Base-by-base conservation (phyloP, 2,329 filamentous ascomycete species). In the Fonsecaea pedrosoi region DNA sequence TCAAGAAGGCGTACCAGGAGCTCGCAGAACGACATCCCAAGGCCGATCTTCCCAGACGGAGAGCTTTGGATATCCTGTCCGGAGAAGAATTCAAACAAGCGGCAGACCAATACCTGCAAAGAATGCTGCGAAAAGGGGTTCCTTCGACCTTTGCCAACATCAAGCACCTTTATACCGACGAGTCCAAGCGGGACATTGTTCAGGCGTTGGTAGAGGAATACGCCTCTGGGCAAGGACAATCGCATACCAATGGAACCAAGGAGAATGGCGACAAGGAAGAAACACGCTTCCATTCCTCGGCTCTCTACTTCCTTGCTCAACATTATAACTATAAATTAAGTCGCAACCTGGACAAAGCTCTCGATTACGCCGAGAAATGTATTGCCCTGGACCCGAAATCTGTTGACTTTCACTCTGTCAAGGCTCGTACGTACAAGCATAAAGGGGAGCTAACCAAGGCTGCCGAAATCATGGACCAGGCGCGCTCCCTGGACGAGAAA, bases 71-170 rank as follows among this genome's bases (percentile, higher is more conserved):
- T 75, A 97, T 98, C 77, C 80, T 98, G 58, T 85, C 89, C 71
- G 92, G 92, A 4, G 89, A 96, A 53, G 88, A 89, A 4, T 99
- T 99, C 81, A 86, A 86, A 75, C 80, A 88, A 73, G 89, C 92
- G 30, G 94, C 91, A 7, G 89, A 93, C 76, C 80, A 82, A 25
- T 99, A 99, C 77, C 79, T 99, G 68, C 86, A 89, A 59, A 85
- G 90, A 35, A 96, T 96, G 90, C 84, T 99, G 64, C 89, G 91
- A 78, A 96, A 94, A 80, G 95, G 94, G 10, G 91, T 98, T 3
- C 94, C 95, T 1, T 99, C 95, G 2, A 94, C 94, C 3, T 99
- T 99, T 79, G 93, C 93, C 40, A 99, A 98, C 78, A 85, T 99
- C 68, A 99, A 99, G 82, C 89, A 96, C 72, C 85, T 99, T 25